phyloP scores from a whole-genome alignment of 2,329 filamentous ascomycete genomes.

The Trichoderma gracile region DNA sequence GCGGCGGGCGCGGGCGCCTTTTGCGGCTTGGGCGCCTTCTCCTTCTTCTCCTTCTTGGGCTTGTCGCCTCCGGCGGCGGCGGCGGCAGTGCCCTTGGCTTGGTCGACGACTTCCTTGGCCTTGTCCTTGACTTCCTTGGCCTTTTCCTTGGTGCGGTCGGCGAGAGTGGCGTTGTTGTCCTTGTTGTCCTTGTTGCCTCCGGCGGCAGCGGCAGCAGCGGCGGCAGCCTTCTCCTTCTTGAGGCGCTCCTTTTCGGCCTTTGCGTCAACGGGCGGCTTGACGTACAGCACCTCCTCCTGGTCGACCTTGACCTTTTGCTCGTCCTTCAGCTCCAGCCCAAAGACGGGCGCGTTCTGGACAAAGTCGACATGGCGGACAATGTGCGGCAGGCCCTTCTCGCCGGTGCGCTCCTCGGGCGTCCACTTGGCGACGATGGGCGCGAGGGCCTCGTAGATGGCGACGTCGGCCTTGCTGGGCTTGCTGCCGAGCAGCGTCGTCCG shows the following conservation, averaged over 20 bases:
- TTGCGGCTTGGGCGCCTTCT: slow-evolving; percentile 76
- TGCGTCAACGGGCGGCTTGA: slow-evolving; percentile 84
- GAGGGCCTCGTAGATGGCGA: slow-evolving; percentile 78
- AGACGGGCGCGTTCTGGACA: slow-evolving; percentile 83
- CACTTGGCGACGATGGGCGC: slow-evolving; percentile 76
- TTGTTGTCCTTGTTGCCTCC: slow-evolving; percentile 41
- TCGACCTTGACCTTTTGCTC: slow-evolving; percentile 78
- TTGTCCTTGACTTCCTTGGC: slow-evolving; percentile 60
- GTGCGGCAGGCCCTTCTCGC: slow-evolving; percentile 84
- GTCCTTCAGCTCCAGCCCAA: slow-evolving; percentile 67
- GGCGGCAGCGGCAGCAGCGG: slow-evolving; percentile 58
- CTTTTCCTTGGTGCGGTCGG: slow-evolving; percentile 63
- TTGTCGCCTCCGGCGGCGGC: slow-evolving; percentile 46
- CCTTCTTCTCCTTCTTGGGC: slow-evolving; percentile 84
- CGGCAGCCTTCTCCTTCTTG: slow-evolving; percentile 91
- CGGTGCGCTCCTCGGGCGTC: slow-evolving; percentile 83
- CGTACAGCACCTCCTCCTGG: slow-evolving; percentile 76
- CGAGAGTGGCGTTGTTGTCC: slow-evolving; percentile 46
- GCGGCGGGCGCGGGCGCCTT: slow-evolving; percentile 69
- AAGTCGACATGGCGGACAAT: slow-evolving; percentile 92
- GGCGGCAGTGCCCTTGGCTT: slow-evolving; percentile 46
- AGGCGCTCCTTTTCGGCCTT: slow-evolving; percentile 95
- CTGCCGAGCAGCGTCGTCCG: slow-evolving; percentile 85
- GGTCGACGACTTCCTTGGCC: slow-evolving; percentile 55
- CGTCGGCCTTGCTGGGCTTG: slow-evolving; percentile 86